phyloP scores from a whole-genome alignment of 78 protist species.

The Dictyostelium brefeldianum region DNA sequence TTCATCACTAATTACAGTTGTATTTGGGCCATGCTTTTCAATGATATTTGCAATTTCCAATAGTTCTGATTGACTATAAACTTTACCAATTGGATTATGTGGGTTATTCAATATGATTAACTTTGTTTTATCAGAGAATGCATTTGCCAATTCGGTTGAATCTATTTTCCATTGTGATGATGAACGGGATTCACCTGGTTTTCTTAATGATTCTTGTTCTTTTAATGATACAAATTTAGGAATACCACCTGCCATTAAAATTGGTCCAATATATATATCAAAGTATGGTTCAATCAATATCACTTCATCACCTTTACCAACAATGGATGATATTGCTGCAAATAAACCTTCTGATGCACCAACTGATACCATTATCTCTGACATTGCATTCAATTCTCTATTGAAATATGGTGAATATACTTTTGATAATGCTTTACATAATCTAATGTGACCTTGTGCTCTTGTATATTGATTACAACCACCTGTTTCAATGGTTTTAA shows the following conservation, averaged over 20 bases:
- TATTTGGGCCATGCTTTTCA: slow-evolving; percentile 45
- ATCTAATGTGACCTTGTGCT: slow-evolving; percentile 75
- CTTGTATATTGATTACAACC: slow-evolving; percentile 87
- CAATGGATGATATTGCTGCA: slow-evolving; percentile 72
- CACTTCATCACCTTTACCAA: slow-evolving; percentile 93
- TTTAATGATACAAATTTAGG: slow-evolving; percentile 64
- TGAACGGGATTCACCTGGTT: not conserved
- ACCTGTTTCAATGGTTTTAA: slow-evolving; percentile 22
- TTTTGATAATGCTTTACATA: slow-evolving; percentile 76
- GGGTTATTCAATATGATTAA: slow-evolving; percentile 87
- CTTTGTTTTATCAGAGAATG: slow-evolving; percentile 71
- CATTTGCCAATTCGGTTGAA: slow-evolving; percentile 67
- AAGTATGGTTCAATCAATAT: slow-evolving; percentile 93
- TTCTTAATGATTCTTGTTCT: not conserved
- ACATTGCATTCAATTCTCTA: slow-evolving; percentile 64
- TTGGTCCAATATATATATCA: slow-evolving; percentile 84
- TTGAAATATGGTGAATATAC: slow-evolving; percentile 69
- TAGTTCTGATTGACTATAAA: slow-evolving; percentile 65
- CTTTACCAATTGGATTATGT: slow-evolving; percentile 91
- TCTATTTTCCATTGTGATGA: slow-evolving; percentile 74
- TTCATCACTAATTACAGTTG: slow-evolving; percentile 86
- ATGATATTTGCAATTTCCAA: slow-evolving; percentile 62
- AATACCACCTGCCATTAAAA: slow-evolving; percentile 81
- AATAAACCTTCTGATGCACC: slow-evolving; percentile 87
- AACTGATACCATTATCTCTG: slow-evolving; percentile 62